Percentiles rank a stretch among this genome's conserved stretches.
Conservation (phyloP, 2,329 filamentous ascomycete species). For the Trichoderma sp. region DNA sequence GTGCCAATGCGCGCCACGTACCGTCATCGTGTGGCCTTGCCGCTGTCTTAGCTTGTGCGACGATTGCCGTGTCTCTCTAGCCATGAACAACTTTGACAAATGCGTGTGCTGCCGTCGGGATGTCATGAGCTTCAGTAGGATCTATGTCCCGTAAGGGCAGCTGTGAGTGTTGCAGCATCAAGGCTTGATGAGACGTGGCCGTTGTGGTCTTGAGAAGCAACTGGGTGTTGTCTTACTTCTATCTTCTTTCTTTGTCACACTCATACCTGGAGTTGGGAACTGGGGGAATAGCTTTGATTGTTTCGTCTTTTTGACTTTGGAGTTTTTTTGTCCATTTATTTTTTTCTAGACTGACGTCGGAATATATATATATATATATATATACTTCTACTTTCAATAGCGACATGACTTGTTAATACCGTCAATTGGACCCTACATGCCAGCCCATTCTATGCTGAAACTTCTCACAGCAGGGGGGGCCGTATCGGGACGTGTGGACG, state of each 20-base stretch:
- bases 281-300: background rate
- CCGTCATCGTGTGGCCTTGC: constrained; percentile 94
- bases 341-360: constrained; percentile 14
- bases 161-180: background rate
- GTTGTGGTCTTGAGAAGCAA: background rate
- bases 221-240: background rate
- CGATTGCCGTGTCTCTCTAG: constrained; percentile 87
- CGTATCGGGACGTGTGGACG: constrained; percentile 24
- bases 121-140: constrained; percentile 82
- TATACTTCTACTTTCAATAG: constrained; percentile 3
- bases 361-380: background rate
- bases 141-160: constrained; percentile 71
- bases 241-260: background rate
- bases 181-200: background rate
- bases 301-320: background rate
- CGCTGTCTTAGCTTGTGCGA: constrained; percentile 92
- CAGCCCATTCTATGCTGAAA: constrained; percentile 91
- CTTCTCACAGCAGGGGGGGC: constrained; percentile 52
- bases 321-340: background rate
- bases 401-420: background rate
- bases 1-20: constrained; percentile 80
- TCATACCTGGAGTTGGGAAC: constrained; percentile 3
- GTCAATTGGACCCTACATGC: constrained; percentile 60
- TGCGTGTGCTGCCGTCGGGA: constrained; percentile 92
- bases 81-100: constrained; percentile 95